These are phyloP conservation scores for Aspergillus carbonarius DNA, from an alignment of 2,329 filamentous ascomycete species.

Conservation along the genomic window DNA sequence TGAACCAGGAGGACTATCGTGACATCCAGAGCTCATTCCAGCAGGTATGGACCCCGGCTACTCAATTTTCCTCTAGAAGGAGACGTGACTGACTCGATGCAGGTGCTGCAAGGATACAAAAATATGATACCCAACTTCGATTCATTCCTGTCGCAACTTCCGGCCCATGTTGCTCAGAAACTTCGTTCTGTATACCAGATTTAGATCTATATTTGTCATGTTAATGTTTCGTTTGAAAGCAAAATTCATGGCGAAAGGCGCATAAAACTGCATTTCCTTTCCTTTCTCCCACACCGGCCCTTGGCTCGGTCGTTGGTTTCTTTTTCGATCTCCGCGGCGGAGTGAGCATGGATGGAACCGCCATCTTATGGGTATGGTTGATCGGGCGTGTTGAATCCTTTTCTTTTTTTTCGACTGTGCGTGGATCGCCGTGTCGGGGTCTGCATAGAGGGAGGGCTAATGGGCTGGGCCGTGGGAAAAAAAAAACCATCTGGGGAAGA, in stretches of 20 bases:
- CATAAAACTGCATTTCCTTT: constrained; percentile 20
- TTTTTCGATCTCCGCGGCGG: constrained; percentile 10
- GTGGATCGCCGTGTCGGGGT: constrained; percentile 5
- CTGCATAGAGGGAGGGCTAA: constrained; percentile 13
- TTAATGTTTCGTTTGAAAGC: constrained; percentile 19
- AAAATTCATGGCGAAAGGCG: constrained; percentile 23
- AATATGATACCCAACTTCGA: constrained; percentile 49
- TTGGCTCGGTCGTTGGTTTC: background rate
- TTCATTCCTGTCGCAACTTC: constrained; percentile 46
- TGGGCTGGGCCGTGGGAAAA: constrained; percentile 1
- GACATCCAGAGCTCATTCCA: constrained; percentile 72
- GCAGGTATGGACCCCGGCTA: constrained; percentile 56
- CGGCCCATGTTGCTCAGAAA: constrained; percentile 40
- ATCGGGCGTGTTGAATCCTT: background rate
- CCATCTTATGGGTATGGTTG: background rate
- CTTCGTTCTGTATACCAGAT: constrained; percentile 45
- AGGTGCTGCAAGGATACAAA: constrained; percentile 50
- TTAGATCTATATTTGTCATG: constrained; percentile 27
- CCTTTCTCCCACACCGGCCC: background rate
- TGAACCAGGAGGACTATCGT: constrained; percentile 58
- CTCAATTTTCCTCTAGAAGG: background rate
- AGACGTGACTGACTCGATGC: background rate
- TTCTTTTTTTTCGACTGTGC: constrained; percentile 9
- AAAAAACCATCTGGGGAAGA: background rate
- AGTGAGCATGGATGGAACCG: background rate